These are phyloP conservation scores for Scheffersomyces coipomensis DNA, from an alignment of 805 yeast genomes.

Conservation along the genomic window DNA sequence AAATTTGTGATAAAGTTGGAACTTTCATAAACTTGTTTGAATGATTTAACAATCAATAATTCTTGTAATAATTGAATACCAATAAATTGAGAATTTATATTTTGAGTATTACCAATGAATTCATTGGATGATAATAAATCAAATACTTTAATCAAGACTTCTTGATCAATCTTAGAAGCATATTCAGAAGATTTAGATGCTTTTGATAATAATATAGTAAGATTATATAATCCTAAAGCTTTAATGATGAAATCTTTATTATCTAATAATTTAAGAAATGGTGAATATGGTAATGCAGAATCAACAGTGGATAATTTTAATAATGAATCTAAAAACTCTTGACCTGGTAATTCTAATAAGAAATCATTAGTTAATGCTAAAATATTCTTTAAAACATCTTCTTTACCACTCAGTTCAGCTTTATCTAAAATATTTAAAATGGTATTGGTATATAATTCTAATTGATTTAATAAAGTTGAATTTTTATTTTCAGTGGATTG, in stretches of 20 bases:
- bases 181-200: constrained; percentile 13
- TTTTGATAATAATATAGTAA: constrained; percentile 46
- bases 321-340: constrained; percentile 37
- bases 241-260: constrained; percentile 57
- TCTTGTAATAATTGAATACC: constrained; percentile 63
- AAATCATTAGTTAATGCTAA: constrained; percentile 64
- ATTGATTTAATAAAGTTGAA: constrained; percentile 40
- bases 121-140: constrained; percentile 29
- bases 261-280: constrained; percentile 51
- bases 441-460: constrained; percentile 53
- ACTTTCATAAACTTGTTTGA: constrained; percentile 49
- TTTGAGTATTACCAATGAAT: constrained; percentile 29
- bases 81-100: constrained; percentile 55
- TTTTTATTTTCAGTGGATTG: constrained; percentile 43
- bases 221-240: constrained; percentile 53
- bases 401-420: constrained; percentile 43
- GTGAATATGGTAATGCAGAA: constrained; percentile 49
- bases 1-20: constrained; percentile 33
- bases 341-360: constrained; percentile 34
- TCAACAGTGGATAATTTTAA: constrained; percentile 42
- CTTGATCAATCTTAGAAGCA: constrained; percentile 28
- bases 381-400: constrained; percentile 65
- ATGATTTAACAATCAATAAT: constrained; percentile 52
- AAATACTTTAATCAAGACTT: constrained; percentile 37
- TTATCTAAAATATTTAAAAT: constrained; percentile 54